Evolutionary conservation across 2,329 filamentous ascomycete genomes (phyloP), one percentile per base, ranked within the genome.

Genomic region (Talaromyces sp.): DNA sequence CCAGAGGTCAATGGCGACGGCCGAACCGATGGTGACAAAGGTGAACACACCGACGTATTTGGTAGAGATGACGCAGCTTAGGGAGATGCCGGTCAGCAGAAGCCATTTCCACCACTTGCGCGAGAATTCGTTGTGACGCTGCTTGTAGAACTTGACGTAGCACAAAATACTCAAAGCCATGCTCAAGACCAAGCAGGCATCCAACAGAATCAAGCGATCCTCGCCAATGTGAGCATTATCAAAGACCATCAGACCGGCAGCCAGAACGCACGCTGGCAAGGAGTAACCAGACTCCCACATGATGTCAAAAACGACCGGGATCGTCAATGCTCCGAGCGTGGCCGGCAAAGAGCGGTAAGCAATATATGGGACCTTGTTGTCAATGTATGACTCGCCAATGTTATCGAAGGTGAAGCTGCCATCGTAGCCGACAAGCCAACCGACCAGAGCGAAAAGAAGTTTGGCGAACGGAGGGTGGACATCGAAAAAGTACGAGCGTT

Each of bases 31-130:
- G 63, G 93, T 96, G 75, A 97, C 87, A 77, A 99, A 99, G 70
- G 92, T 95, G 77, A 99, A 99, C 43, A 90, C 83, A 68, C 94
- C 94, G 61, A 99, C 92, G 67, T 99, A 99, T 81, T 99, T 99
- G 74, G 91, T 96, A 59, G 94, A 97, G 69, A 99, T 97, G 73
- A 97, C 94, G 74, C 93, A 97, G 73, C 92, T 97, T 73, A 99
- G 84, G 62, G 88, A 88, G 73, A 99, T 93, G 62, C 94, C 94
- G 8, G 94, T 99, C 69, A 97, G 78, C 64, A 99, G 86, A 62
- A 99, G 85, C 94, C 94, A 99, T 78, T 99, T 99, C 94, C 94
- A 99, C 94, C 94, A 99, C 79, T 99, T 97, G 63, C 92, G 86
- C 62, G 89, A 86, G 74, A 99, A 99, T 3, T 94, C 84, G 65